Base-by-base conservation (phyloP, 2,329 filamentous ascomycete species). In the Xylariaceae sp. region DNA sequence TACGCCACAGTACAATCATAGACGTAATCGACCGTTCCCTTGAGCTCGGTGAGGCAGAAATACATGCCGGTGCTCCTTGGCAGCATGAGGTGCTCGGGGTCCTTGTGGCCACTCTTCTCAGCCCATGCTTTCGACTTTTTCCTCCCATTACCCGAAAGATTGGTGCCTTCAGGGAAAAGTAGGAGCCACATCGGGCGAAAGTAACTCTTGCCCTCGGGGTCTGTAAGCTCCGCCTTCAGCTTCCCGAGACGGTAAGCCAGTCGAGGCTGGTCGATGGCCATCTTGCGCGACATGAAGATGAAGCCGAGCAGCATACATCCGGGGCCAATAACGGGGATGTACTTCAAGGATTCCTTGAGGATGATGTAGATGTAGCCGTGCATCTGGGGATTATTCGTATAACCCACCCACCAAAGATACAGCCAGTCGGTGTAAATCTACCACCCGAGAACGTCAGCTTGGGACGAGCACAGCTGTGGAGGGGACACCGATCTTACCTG, bases 1-100 rank as follows among this genome's bases (percentile, higher is more conserved):
- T 98, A 98, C 4, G 88, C 89, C 40, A 98, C 83, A 0, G 92
- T 97, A 62, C 89, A 96, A 63, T 94, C 88, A 53, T 94, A 94
- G 1, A 94, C 69, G 65, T 86, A 94, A 9, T 92, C 84, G 0
- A 89, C 78, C 0, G 81, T 82, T 7, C 74, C 76, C 52, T 78
- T 77, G 11, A 94, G 67, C 60, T 94, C 81, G 46, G 81, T 81
- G 30, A 94, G 64, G 52, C 85, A 89, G 56, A 88, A 94, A 49
- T 77, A 83, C 46, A 85, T 75, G 34, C 88, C 88, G 0, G 86
- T 92, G 59, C 85, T 88, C 36, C 88, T 73, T 1, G 88, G 88
- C 2, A 94, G 65, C 50, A 94, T 72, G 38, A 84, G 63, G 57
- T 94, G 85, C 54, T 84, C 75, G 47, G 78, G 75, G 51, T 94